Base-by-base conservation (phyloP, 768 basidiomycete genomes). In the Kwoniella dendrophila region DNA sequence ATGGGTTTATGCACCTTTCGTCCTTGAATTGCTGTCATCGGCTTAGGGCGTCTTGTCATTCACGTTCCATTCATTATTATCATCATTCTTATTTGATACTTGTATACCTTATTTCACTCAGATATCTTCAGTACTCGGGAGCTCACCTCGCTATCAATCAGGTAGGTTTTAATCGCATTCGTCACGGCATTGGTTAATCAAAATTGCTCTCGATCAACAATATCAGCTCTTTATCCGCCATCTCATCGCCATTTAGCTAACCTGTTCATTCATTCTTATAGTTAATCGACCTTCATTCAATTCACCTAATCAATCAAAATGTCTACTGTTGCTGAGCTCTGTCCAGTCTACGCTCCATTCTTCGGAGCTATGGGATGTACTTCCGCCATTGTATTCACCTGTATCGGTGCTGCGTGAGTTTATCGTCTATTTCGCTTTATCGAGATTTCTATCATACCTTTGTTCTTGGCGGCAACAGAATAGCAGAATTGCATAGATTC, bases 361-460 rank as follows among this genome's bases (percentile, higher is more conserved):
- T 99, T 99, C 74, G 92, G 92, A 73, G 91, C 90, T 60, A 92
- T 96, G 90, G 95, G 95, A 70, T 95, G 92, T 84, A 92, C 94
- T 59, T 87, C 88, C 76, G 92, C 95, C 66, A 97, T 98, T 78
- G 90, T 95, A 78, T 96, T 99, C 82, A 96, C 94, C 71, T 94
- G 95, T 94, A 77, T 78, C 71, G 77, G 75, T 52, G 77, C 75
- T 34, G 74, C 77, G 69, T 74, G 53, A 72, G 75, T 72, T 7
- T 24, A 30, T 12, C 43, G n/a, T n/a, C 7, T 5, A 20, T 43
- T 5, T 51, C 30, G 33, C 36, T 44, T 22, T 26, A 11, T 7
- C 7, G 33, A 1, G 2, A 29, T 24, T 18, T 22, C 29, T 20
- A 22, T 32, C 7, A 8, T 50, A 49, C 56, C 56, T 58, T 58